Base-by-base conservation (phyloP, 2,329 filamentous ascomycete species). In the Hortaea werneckii region DNA sequence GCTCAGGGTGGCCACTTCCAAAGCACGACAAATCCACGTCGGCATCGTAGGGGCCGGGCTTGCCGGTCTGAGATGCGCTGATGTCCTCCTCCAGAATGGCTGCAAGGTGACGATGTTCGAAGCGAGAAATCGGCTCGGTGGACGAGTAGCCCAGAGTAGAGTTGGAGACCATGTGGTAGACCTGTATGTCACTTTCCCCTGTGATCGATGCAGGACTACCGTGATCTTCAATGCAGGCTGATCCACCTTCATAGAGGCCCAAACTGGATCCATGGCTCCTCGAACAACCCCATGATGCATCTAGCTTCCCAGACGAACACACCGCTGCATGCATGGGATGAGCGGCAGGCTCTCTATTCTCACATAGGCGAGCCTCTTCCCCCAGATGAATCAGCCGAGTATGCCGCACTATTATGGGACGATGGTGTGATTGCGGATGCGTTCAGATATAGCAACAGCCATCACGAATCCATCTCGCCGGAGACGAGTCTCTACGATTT, bases 241-340 rank as follows among this genome's bases (percentile, higher is more conserved):
- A 46, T 44, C 9, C 4, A 4, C 4, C 9, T 6, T 26, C 9
- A 4, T 32, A 80, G 76, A 29, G 84, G 84, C 0, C 81, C 83
- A n/a, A 88, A 87, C 56, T 88, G 83, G 83, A 85, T 88, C 43
- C 83, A 88, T 49, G 83, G 84, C 30, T 85, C 81, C 5, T 69
- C 77, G 1, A 72, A 80, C 50, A 88, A 87, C 57, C 81, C 83
- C 0, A 83, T 87, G 11, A 62, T 82, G 35, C 77, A 83, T 38
- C 67, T 87, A 12, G 82, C 81, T 9, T 75, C 73, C 52, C 67
- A 76, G 50, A 85, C 81, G 0, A 66, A 70, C 1, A 85, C 76
- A 0, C 52, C 63, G 7, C 65, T 73, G 2, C 68, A 75, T 56
- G 70, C 68, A 39, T 76, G 73, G 62, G 77, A 81, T 40, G 68